Conservation (phyloP, 2,329 filamentous ascomycete genomes). For the Xylaria sp. region DNA sequence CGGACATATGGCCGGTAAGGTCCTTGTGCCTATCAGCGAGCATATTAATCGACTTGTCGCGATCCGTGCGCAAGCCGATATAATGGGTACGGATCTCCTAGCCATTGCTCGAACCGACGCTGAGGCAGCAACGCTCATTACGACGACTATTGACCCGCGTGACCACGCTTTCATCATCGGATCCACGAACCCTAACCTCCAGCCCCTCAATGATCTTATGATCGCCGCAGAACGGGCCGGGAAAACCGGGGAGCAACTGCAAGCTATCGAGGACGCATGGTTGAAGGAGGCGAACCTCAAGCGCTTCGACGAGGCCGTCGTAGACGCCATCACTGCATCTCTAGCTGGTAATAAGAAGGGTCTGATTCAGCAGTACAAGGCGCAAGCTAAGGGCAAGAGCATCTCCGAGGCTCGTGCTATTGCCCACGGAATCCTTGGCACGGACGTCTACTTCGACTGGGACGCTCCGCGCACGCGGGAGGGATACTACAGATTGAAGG, state of each 20-base stretch:
- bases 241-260: conserved; percentile 79
- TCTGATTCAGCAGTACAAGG: conserved; percentile 70
- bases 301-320: conserved; percentile 89
- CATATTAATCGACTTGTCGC: conserved; percentile 98
- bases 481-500: conserved; percentile 92
- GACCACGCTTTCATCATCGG: conserved; percentile 95
- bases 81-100: conserved; percentile 92
- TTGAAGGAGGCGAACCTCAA: conserved; percentile 76
- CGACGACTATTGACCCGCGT: conserved; percentile 91
- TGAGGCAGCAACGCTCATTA: conserved; percentile 96
- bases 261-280: conserved; percentile 94
- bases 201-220: conserved; percentile 92
- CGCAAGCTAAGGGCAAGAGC: conserved; percentile 78
- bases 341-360: conserved; percentile 70
- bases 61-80: conserved; percentile 96
- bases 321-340: conserved; percentile 74
- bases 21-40: conserved; percentile 93
- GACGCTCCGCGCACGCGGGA: conserved; percentile 90
- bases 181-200: conserved; percentile 80
- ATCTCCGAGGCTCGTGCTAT: conserved; percentile 81
- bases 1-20: conserved; percentile 98
- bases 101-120: conserved; percentile 95
- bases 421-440: conserved; percentile 76
- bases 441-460: conserved; percentile 93
- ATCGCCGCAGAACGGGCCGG: conserved; percentile 79